Evolutionary conservation across 169 alveolate genomes (phyloP), one percentile per base, ranked within the genome.

Genomic region (Plasmodium malariae): DNA sequence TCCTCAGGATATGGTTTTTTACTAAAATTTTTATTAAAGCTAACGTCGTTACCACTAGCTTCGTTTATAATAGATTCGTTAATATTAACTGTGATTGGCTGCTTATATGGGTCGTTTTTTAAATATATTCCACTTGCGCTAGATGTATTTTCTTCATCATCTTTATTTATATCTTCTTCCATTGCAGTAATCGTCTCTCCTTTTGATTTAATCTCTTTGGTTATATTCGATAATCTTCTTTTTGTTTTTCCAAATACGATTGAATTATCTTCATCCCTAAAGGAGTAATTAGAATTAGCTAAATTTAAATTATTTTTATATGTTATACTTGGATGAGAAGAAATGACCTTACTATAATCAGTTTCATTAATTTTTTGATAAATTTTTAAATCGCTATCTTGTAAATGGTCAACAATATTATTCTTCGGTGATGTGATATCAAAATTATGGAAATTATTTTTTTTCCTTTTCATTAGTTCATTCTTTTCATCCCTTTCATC

Each of bases 371-470:
- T 65, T 40, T 80, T 80, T 48, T 80, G 90, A 45, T 80, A 80
- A 37, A 80, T 80, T 51, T 80, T 80, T 54, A 80, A 65, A 80
- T 80, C 90, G n/a, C 83, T 80, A 71, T 80, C 90, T 32, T 80
- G 90, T n/a, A 80, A 36, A 80, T 80, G 90, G 17, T 80, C 83
- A 21, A 80, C 55, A 40, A 80, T 80, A 59, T 80, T 80, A 59
- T 67, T 48, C 26, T 78, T 78, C 11, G 87, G 87, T 48, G 76
- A 63, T 21, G 63, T 17, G 7, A 63, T 78, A 40, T 78, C 80
- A 78, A 63, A 63, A 78, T 78, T 65, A 51, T 49, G 32, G 32
- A 65, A 19, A 59, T 60, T 80, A 51, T 80, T 80, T 65, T 68
- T 60, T 63, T 78, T 48, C 28, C 24, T 48, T 34, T 65, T 80